Percentiles rank a stretch among this genome's conserved stretches.
Conservation (phyloP, 108 stramenopile species). For the Mayamaea pseudoterrestris region DNA sequence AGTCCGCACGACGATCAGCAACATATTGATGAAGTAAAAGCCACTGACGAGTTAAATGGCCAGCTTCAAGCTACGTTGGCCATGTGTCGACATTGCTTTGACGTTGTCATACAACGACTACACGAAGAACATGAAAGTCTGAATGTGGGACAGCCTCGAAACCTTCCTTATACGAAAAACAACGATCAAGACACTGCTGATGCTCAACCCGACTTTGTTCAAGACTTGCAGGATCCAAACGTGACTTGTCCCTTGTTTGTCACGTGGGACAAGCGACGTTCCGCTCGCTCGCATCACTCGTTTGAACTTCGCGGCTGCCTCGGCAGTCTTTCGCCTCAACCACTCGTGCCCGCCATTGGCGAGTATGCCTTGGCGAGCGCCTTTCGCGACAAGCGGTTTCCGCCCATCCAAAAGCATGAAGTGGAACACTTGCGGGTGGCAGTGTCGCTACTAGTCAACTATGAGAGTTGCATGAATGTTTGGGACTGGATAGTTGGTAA, state of each 20-base stretch:
- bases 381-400: constrained; percentile 55
- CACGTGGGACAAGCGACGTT: constrained; percentile 58
- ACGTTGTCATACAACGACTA: constrained; percentile 34
- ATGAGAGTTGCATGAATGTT: constrained; percentile 45
- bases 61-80: constrained; percentile 26
- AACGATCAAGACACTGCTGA: not conserved
- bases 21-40: too few relatives aligned
- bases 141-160: not conserved
- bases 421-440: constrained; percentile 42
- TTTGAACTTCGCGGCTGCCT: constrained; percentile 70
- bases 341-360: constrained; percentile 27
- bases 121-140: constrained; percentile 2
- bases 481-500: constrained; percentile 66
- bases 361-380: constrained; percentile 57
- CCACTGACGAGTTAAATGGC: not conserved
- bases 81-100: constrained; percentile 69
- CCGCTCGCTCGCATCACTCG: constrained; percentile 2
- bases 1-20: too few relatives aligned
- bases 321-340: constrained; percentile 41
- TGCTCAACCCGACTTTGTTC: constrained; percentile 8
- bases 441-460: constrained; percentile 57
- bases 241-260: constrained; percentile 63
- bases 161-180: not conserved
- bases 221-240: constrained; percentile 16
- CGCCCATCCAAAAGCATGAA: constrained; percentile 40